phyloP scores from a whole-genome alignment of 352 stramenopile species.

The Pythium folliculosum region DNA sequence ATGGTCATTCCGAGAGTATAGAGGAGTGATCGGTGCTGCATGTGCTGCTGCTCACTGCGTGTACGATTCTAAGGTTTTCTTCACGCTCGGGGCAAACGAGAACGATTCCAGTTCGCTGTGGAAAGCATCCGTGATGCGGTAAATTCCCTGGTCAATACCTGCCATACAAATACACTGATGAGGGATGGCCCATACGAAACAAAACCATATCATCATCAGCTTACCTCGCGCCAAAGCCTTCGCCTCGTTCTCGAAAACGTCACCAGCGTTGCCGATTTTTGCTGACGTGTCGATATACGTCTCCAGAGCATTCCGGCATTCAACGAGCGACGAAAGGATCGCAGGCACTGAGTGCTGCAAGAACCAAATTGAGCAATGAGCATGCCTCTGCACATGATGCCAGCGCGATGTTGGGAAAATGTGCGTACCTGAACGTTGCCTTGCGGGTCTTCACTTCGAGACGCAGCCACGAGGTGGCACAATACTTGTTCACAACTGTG shows the following conservation, averaged over 20 bases:
- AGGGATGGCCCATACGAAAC: neutral
- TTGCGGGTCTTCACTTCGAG: constrained; percentile 59
- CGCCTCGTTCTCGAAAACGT: constrained; percentile 67
- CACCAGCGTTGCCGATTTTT: constrained; percentile 55
- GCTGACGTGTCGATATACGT: constrained; percentile 71
- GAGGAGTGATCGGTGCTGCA: neutral
- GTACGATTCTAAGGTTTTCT: constrained; percentile 53
- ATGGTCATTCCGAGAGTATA: neutral
- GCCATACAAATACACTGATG: neutral
- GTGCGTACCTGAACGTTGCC: constrained; percentile 66
- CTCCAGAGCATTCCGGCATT: constrained; percentile 63
- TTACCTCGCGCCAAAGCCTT: constrained; percentile 58
- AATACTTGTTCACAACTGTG: constrained; percentile 50
- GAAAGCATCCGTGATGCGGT: constrained; percentile 75
- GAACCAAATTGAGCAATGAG: neutral
- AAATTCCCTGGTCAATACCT: constrained; percentile 81
- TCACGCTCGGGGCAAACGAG: constrained; percentile 47
- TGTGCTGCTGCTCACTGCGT: constrained; percentile 8
- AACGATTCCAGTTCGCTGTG: constrained; percentile 61
- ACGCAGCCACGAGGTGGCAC: constrained; percentile 58
- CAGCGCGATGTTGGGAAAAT: neutral
- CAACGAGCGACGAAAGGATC: constrained; percentile 64
- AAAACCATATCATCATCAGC: neutral
- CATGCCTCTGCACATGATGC: neutral
- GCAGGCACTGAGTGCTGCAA: constrained; percentile 66